A percentile compares a stretch with the other conserved stretches of the same genome.
These are phyloP conservation scores for Colletotrichum horii DNA, from an alignment of 2,329 filamentous ascomycete genomes.

Conservation along the genomic window DNA sequence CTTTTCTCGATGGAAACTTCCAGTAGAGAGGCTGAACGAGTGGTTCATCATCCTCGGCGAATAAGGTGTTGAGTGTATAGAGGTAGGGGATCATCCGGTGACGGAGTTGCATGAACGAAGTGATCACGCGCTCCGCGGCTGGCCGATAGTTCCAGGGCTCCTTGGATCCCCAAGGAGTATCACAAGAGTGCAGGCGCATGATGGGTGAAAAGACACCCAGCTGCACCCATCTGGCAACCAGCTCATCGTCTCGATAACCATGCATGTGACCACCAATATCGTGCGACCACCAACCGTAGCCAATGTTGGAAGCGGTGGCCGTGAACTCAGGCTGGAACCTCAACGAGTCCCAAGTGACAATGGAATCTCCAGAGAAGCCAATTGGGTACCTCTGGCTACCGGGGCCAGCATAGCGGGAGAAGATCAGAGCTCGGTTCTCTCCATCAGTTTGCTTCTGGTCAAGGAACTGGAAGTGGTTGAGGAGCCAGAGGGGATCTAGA, in stretches of 20 bases:
- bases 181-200: background rate
- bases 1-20: background rate
- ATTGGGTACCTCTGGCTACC: background rate
- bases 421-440: background rate
- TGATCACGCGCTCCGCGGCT: background rate
- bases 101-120: background rate
- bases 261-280: constrained; percentile 69
- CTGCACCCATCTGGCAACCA: constrained; percentile 66
- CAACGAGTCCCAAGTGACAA: background rate
- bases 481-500: background rate
- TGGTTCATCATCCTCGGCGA: background rate
- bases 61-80: background rate
- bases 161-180: background rate
- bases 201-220: constrained; percentile 46
- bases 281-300: constrained; percentile 73
- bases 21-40: background rate
- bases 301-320: constrained; percentile 50
- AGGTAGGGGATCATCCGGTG: background rate
- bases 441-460: background rate
- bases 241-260: constrained; percentile 62
- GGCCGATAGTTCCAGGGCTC: background rate
- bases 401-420: background rate
- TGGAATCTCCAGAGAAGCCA: background rate
- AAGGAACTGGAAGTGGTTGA: background rate
- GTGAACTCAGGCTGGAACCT: background rate